Evolutionary conservation across 176 grass and related monocot species (phyloP), one percentile per base, ranked within the genome.

Genomic region (Canna indica): DNA sequence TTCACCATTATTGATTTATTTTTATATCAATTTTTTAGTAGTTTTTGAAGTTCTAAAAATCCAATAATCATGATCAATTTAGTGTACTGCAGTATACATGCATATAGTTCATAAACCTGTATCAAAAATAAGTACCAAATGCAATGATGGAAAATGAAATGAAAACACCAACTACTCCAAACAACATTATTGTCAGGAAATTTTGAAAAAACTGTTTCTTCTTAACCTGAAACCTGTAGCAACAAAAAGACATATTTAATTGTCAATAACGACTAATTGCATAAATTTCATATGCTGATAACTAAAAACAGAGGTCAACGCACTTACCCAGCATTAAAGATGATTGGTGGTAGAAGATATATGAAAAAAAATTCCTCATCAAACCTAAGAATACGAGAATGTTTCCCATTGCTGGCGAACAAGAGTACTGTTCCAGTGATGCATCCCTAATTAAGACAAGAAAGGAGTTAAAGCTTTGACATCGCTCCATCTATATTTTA

Each of bases 181-280:
- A 91, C 33, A 85, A 85, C 88, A 92, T 85, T 77, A 97, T 97
- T 39, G 88, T 97, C 81, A 92, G 69, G 71, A 97, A 90, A 15
- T 96, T 91, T 64, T 90, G 88, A 71, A 96, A 96, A 74, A 96
- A 96, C 76, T 90, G 93, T 36, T 96, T 91, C 60, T 96, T 96
- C 86, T 96, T 96, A 24, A 96, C 93, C 76, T 91, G 83, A 73
- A 96, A 91, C 32, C 92, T 91, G 81, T 14, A 45, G 1, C 53
- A 75, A 59, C 17, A 71, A 62, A 76, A 47, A 47, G 53, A 4
- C 33, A 2, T 45, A 59, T 78, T 45, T 22, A 46, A 64, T 32
- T 5, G 24, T 24, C 8, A 65, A 67, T 45, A 35, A 32, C 61
- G 31, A 8, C 20, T 35, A 3, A 15, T 27, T 56, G 18, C 58